A percentile compares a stretch with the other conserved stretches of the same genome.
phyloP scores from a whole-genome alignment of 805 yeast genomes.

The Maudiozyma bulderi region DNA sequence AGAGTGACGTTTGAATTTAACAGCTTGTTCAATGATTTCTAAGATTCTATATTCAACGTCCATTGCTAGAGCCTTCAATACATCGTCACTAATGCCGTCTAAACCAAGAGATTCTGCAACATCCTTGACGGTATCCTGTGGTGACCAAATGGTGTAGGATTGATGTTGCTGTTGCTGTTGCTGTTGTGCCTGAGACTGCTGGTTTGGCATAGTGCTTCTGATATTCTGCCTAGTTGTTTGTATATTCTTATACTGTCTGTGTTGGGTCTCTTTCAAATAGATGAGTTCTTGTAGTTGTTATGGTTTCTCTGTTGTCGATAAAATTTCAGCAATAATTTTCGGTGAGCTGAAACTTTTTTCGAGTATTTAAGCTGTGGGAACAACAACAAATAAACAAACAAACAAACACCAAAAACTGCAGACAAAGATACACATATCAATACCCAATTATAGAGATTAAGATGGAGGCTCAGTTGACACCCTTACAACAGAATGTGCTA shows the following conservation, averaged over 20 bases:
- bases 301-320: too few relatives aligned
- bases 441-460: too few relatives aligned
- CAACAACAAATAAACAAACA: neutral
- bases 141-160: conserved; percentile 94
- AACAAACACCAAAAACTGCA: neutral
- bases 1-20: conserved; percentile 90
- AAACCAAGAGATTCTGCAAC: conserved; percentile 90
- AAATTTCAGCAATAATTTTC: too few relatives aligned
- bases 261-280: too few relatives aligned
- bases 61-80: conserved; percentile 92
- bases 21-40: conserved; percentile 91
- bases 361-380: too few relatives aligned
- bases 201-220: neutral
- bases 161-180: conserved; percentile 23
- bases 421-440: too few relatives aligned
- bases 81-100: conserved; percentile 72
- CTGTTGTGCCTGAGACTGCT: neutral
- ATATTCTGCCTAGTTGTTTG: neutral
- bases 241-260: neutral
- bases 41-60: conserved; percentile 97
- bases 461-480: conserved; percentile 20
- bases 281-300: too few relatives aligned
- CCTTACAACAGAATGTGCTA: conserved; percentile 24
- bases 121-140: conserved; percentile 92
- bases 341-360: too few relatives aligned